phyloP scores from a whole-genome alignment of 2,329 filamentous ascomycete genomes.

The Zasmidium angulare region DNA sequence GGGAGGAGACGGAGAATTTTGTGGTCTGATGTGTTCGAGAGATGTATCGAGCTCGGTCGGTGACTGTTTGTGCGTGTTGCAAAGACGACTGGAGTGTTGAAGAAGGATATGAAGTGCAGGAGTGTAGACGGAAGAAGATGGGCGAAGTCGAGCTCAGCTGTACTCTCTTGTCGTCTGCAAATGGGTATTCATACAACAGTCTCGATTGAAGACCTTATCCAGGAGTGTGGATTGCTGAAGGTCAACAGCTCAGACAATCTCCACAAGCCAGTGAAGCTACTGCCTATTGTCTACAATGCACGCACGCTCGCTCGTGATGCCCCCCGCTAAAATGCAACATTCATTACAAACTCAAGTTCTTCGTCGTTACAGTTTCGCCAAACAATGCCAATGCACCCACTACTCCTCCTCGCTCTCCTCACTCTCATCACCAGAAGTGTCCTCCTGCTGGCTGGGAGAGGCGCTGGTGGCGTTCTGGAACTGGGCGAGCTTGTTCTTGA shows the following conservation, averaged over 20 bases:
- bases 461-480: constrained; percentile 26
- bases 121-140: no score
- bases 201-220: neutral
- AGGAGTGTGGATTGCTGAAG: neutral
- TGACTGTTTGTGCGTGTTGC: neutral
- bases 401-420: constrained; percentile 39
- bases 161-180: no score
- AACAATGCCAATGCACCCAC: neutral
- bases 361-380: neutral
- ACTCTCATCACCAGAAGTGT: constrained; percentile 32
- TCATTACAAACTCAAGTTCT: neutral
- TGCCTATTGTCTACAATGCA: neutral
- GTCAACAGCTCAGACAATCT: neutral
- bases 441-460: constrained; percentile 22
- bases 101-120: no score
- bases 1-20: constrained; percentile 29
- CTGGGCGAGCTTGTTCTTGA: constrained; percentile 57
- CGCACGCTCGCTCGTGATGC: neutral
- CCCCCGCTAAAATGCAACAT: neutral
- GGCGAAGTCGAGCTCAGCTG: no score
- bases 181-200: no score
- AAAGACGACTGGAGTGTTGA: neutral
- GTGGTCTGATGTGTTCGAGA: neutral
- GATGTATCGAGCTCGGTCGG: neutral
- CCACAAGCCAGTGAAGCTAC: neutral